A percentile compares a stretch with the other conserved stretches of the same genome.
Evolutionary conservation across 768 basidiomycete species (phyloP).

Genomic region (Lactarius sp.): DNA sequence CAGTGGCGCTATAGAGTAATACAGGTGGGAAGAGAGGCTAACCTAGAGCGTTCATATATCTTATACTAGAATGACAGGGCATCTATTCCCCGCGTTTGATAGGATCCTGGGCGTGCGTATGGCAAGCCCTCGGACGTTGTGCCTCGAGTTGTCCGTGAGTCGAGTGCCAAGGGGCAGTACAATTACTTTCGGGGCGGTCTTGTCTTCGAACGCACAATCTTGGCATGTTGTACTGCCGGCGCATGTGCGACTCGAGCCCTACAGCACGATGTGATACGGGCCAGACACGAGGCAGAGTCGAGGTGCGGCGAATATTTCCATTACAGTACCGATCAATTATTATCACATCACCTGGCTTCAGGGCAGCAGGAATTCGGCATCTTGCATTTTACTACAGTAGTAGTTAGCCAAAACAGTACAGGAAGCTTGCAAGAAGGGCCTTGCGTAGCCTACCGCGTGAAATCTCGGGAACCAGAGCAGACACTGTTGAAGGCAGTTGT

Average conservation of each 20-base stretch:
- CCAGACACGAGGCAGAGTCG: too few relatives aligned
- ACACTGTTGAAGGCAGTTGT: too few relatives aligned
- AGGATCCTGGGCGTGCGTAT: neutral
- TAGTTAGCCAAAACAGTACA: too few relatives aligned
- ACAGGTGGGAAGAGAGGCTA: neutral
- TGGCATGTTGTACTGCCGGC: neutral
- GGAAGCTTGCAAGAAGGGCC: too few relatives aligned
- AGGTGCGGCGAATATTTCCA: too few relatives aligned
- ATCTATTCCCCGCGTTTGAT: neutral
- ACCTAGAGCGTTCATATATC: neutral
- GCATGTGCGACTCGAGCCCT: neutral
- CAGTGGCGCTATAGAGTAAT: too few relatives aligned
- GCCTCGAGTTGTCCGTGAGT: slow-evolving; percentile 3
- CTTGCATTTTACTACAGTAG: too few relatives aligned
- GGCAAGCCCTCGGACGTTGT: neutral
- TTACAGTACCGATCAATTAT: too few relatives aligned
- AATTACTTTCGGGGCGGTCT: neutral
- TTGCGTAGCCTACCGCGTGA: too few relatives aligned
- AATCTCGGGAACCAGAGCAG: too few relatives aligned
- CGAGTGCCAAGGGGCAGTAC: neutral
- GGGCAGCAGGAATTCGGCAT: too few relatives aligned
- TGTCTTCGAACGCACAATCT: neutral
- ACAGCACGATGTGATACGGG: neutral
- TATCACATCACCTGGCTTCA: too few relatives aligned
- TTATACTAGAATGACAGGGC: neutral